phyloP scores from a whole-genome alignment of 768 basidiomycete genomes.

The Crucibulum laeve region DNA sequence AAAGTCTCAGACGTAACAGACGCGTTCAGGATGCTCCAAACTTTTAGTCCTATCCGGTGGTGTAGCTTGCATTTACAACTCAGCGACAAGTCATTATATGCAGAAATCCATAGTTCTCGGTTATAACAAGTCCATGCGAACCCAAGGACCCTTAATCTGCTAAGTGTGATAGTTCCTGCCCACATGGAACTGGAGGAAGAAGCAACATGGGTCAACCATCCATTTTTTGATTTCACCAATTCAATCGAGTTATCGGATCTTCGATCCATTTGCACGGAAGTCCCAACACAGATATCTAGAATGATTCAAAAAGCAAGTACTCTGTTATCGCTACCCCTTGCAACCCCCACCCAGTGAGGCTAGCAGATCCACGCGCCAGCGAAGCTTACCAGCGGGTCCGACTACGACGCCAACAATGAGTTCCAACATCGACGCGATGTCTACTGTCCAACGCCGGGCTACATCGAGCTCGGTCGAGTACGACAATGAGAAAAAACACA shows the following conservation, averaged over 20 bases:
- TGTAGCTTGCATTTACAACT: too few species aligned
- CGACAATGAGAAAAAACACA: conserved; percentile 19
- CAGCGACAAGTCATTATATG: too few species aligned
- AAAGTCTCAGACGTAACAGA: too few species aligned
- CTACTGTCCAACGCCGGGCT: conserved; percentile 2
- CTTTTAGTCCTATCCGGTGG: too few species aligned
- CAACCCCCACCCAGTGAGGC: not conserved
- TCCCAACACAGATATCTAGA: not conserved
- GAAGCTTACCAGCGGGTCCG: not conserved
- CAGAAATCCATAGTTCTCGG: not conserved
- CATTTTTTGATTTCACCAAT: too few species aligned
- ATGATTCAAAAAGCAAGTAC: not conserved
- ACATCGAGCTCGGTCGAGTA: conserved; percentile 8
- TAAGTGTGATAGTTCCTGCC: conserved; percentile 12
- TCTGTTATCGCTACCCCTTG: not conserved
- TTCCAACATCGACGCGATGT: conserved; percentile 1
- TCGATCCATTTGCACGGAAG: too few species aligned
- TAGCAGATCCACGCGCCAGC: not conserved
- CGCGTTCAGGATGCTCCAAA: too few species aligned
- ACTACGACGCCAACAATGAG: conserved; percentile 4
- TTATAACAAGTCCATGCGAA: not conserved
- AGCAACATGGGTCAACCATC: conserved; percentile 3
- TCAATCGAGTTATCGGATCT: too few species aligned
- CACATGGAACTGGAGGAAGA: conserved; percentile 11
- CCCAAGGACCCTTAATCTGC: conserved; percentile 4